Conservation (phyloP, 345 rosid genomes). For the Orychophragmus violaceus region DNA sequence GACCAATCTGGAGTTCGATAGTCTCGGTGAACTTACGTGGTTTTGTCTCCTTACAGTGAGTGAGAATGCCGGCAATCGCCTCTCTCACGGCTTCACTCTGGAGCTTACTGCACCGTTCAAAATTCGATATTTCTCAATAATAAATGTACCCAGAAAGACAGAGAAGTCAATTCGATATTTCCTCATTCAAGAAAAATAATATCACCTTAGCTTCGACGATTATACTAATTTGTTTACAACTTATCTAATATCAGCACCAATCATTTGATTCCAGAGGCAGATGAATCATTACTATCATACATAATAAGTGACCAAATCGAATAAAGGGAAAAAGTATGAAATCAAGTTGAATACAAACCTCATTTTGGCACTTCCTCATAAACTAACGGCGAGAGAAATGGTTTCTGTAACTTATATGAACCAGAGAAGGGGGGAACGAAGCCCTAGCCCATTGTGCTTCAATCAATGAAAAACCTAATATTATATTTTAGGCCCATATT, state of each 20-base stretch:
- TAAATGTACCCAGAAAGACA: background rate
- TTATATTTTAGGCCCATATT: background rate
- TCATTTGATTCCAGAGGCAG: background rate
- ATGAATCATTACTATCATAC: background rate
- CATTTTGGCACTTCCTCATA: slow-evolving; percentile 9
- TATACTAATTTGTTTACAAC: no score
- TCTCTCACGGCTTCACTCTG: slow-evolving; percentile 83
- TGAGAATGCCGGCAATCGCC: slow-evolving; percentile 55
- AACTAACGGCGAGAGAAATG: background rate
- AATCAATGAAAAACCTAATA: background rate
- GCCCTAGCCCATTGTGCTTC: background rate
- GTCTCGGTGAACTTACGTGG: slow-evolving; percentile 77
- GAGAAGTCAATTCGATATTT: no score
- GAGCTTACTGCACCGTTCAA: slow-evolving; percentile 66
- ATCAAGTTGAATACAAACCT: slow-evolving; percentile 15
- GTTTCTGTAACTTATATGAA: background rate
- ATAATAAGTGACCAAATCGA: background rate
- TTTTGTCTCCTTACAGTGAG: slow-evolving; percentile 51
- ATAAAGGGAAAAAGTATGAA: background rate
- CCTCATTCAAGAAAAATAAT: no score
- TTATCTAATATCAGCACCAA: background rate
- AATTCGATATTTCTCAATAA: background rate
- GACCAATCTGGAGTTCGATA: slow-evolving; percentile 88
- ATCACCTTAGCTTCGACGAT: no score
- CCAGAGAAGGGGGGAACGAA: background rate